Evolutionary conservation across 2,329 filamentous ascomycete genomes (phyloP).

Genomic region (Tolypocladium guangdongense): DNA sequence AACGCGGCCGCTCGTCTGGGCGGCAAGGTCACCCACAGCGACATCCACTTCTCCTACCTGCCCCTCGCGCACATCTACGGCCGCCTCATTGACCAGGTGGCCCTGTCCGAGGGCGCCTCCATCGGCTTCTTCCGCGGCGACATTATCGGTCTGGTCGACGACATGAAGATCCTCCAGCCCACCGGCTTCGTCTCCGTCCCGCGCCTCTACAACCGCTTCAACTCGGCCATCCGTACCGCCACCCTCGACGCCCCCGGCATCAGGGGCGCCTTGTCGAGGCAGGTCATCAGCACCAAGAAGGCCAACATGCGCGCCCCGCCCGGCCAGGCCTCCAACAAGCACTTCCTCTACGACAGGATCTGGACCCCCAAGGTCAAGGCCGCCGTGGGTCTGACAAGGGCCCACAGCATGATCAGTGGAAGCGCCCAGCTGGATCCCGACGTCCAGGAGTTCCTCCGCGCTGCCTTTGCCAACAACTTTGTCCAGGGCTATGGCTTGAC

Average conservation of each 20-base stretch:
- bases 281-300: conserved; percentile 70
- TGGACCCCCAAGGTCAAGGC: conserved; percentile 81
- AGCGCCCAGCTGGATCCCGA: conserved; percentile 84
- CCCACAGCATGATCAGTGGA: conserved; percentile 68
- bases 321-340: conserved; percentile 66
- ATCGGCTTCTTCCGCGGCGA: conserved; percentile 95
- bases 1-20: conserved; percentile 50
- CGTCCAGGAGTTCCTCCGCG: conserved; percentile 79
- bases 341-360: conserved; percentile 72
- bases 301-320: conserved; percentile 62
- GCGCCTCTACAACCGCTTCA: conserved; percentile 84
- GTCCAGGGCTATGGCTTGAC: conserved; percentile 88
- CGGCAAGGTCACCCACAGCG: conserved; percentile 36
- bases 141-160: conserved; percentile 74
- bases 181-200: conserved; percentile 82
- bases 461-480: conserved; percentile 70
- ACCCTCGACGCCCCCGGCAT: conserved; percentile 73
- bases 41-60: conserved; percentile 74
- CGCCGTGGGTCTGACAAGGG: conserved; percentile 71
- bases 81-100: conserved; percentile 68
- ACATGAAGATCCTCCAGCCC: conserved; percentile 77
- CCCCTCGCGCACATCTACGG: conserved; percentile 92
- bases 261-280: conserved; percentile 69
- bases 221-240: conserved; percentile 65
- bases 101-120: conserved; percentile 58